These are phyloP conservation scores for Zygosaccharomyces sapae DNA, from an alignment of 1,139 yeast species.

Conservation along the genomic window DNA sequence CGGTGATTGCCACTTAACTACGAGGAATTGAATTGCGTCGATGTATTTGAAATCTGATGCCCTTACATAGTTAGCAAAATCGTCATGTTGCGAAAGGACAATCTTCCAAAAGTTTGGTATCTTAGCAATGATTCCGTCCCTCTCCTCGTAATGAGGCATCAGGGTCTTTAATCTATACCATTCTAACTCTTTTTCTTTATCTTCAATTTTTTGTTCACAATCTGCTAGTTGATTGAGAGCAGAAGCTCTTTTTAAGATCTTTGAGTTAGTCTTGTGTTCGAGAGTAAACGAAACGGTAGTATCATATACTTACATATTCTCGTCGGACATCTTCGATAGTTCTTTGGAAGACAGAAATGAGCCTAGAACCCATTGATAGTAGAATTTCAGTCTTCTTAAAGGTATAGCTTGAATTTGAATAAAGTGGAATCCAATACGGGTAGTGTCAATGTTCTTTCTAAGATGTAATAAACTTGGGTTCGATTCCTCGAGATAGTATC, in stretches of 20 bases:
- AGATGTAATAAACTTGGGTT: too few relatives aligned
- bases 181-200: conserved; percentile 55
- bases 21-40: conserved; percentile 55
- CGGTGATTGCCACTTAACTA: conserved; percentile 45
- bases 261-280: background rate
- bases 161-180: conserved; percentile 46
- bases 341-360: background rate
- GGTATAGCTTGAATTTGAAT: too few relatives aligned
- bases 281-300: background rate
- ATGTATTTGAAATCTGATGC: conserved; percentile 66
- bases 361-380: background rate
- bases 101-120: conserved; percentile 75
- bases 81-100: conserved; percentile 70
- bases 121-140: conserved; percentile 45
- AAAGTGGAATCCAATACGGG: too few relatives aligned
- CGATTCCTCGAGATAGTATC: too few relatives aligned
- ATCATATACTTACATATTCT: conserved; percentile 2
- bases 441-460: too few relatives aligned
- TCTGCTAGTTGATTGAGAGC: conserved; percentile 42
- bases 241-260: conserved; percentile 5
- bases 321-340: background rate
- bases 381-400: background rate
- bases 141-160: conserved; percentile 46
- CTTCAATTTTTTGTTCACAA: conserved; percentile 53
- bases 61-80: conserved; percentile 64